phyloP scores from a whole-genome alignment of 1,284 basidiomycete genomes.

The Paramarasmius palmivorus region DNA sequence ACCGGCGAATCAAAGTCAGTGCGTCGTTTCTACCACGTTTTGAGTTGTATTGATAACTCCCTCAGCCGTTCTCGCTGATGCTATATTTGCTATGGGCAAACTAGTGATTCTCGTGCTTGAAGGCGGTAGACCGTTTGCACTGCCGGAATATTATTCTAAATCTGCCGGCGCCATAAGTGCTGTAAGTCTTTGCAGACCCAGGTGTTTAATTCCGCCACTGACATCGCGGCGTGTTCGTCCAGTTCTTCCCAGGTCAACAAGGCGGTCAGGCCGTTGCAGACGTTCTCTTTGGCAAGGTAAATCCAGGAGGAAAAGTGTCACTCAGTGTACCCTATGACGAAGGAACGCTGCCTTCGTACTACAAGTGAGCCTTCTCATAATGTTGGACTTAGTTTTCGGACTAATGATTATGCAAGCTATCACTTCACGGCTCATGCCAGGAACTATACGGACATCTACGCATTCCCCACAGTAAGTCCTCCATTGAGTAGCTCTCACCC shows the following conservation, averaged over 20 bases:
- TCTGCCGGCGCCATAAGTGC: constrained; percentile 26
- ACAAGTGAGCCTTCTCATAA: constrained; percentile 23
- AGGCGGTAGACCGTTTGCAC: constrained; percentile 29
- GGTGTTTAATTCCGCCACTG: background rate
- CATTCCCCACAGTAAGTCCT: constrained; percentile 20
- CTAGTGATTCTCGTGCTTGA: constrained; percentile 28
- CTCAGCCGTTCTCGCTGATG: constrained; percentile 26
- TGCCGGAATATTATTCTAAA: constrained; percentile 25
- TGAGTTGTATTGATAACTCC: background rate
- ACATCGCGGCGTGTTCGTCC: background rate
- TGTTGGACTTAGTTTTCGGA: background rate
- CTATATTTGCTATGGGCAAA: constrained; percentile 26
- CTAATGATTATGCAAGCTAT: constrained; percentile 16
- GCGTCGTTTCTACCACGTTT: background rate
- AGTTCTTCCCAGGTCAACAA: constrained; percentile 31
- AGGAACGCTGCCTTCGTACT: constrained; percentile 25
- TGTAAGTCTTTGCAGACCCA: constrained; percentile 14
- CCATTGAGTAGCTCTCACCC: background rate
- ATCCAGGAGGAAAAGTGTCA: constrained; percentile 28
- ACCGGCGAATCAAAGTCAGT: constrained; percentile 29
- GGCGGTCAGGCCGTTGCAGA: constrained; percentile 30
- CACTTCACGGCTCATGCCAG: constrained; percentile 25
- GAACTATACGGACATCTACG: constrained; percentile 26
- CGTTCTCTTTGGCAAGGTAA: constrained; percentile 27
- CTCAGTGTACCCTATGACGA: constrained; percentile 26